A percentile compares a stretch with the other conserved stretches of the same genome.
Evolutionary conservation across 106 monocot genomes (phyloP).

Genomic region (Allium sativum): DNA sequence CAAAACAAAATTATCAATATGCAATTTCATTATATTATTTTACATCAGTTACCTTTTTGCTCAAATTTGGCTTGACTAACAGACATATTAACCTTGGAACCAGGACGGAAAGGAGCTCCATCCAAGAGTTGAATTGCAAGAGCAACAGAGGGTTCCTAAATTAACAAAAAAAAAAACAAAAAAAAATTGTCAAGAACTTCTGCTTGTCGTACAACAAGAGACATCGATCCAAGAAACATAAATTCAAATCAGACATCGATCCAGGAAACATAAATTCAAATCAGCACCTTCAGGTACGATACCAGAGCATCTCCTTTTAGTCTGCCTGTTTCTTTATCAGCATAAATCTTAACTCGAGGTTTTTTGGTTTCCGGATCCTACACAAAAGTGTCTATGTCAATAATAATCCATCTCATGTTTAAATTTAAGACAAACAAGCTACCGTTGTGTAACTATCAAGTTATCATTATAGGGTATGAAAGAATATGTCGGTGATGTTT

Average conservation of each 20-base stretch:
- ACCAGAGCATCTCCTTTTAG: constrained; percentile 92
- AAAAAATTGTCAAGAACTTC: too few species aligned
- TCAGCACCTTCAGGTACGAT: constrained; percentile 73
- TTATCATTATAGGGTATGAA: too few species aligned
- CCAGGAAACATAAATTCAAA: background rate
- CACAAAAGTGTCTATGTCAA: background rate
- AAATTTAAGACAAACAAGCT: too few species aligned
- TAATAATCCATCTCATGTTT: too few species aligned
- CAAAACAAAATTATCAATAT: too few species aligned
- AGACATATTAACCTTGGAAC: constrained; percentile 60
- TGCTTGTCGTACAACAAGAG: too few species aligned
- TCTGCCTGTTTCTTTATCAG: constrained; percentile 76
- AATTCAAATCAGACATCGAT: background rate
- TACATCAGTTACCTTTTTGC: constrained; percentile 66
- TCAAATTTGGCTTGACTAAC: constrained; percentile 85
- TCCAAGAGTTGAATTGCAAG: constrained; percentile 89
- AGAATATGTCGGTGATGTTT: too few species aligned
- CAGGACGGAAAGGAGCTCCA: constrained; percentile 66
- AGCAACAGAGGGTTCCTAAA: constrained; percentile 92
- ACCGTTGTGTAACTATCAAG: too few species aligned
- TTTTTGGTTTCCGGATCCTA: constrained; percentile 95
- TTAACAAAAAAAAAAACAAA: constrained; percentile 3
- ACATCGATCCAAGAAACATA: background rate
- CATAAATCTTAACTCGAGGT: constrained; percentile 90
- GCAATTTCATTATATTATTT: background rate